Conservation (phyloP, 805 yeast genomes). For the Pichia kluyveri region DNA sequence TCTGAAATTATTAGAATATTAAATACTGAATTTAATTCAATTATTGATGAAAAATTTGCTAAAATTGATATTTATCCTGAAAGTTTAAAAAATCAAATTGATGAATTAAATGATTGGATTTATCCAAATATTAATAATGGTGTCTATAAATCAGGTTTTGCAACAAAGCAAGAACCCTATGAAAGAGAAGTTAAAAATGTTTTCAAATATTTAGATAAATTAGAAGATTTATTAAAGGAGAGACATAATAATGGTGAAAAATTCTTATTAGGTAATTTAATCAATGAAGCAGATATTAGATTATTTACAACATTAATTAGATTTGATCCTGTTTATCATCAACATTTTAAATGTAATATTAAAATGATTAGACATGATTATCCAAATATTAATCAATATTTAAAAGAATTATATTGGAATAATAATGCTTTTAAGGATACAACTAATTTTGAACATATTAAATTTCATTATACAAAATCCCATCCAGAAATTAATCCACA, state of each 20-base stretch:
- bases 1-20: conserved; percentile 83
- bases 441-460: conserved; percentile 84
- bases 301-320: conserved; percentile 81
- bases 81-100: conserved; percentile 46
- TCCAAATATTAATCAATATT: conserved; percentile 74
- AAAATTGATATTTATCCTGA: conserved; percentile 56
- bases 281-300: conserved; percentile 89
- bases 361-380: conserved; percentile 71
- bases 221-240: conserved; percentile 49
- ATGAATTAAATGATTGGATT: conserved; percentile 71
- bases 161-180: conserved; percentile 75
- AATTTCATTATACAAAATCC: conserved; percentile 81
- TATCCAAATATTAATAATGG: conserved; percentile 86
- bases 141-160: conserved; percentile 88
- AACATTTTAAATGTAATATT: conserved; percentile 90
- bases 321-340: conserved; percentile 89
- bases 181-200: conserved; percentile 56
- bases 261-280: conserved; percentile 49
- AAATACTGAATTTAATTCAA: conserved; percentile 61
- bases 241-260: conserved; percentile 28
- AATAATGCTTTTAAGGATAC: conserved; percentile 59
- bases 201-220: conserved; percentile 59
- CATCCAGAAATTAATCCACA: conserved; percentile 74
- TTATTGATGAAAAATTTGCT: conserved; percentile 40
- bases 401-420: conserved; percentile 77